These are phyloP conservation scores for Verticillium zaregamsianum DNA, from an alignment of 2,329 filamentous ascomycete species.

Conservation along the genomic window DNA sequence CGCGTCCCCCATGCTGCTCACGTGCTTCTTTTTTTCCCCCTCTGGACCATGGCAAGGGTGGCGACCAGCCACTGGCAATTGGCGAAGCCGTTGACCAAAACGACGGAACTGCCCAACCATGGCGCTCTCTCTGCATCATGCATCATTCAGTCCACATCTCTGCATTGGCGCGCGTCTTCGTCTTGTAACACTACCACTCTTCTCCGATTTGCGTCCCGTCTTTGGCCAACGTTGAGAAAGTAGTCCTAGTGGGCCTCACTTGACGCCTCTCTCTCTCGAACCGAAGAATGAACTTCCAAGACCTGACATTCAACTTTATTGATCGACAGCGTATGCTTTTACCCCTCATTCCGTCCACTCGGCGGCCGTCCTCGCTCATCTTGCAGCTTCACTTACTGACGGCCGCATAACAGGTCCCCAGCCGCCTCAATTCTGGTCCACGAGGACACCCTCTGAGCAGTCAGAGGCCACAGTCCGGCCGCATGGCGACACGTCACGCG, in stretches of 20 bases:
- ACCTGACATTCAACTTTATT: conserved; percentile 2
- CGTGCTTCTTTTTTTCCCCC: not conserved
- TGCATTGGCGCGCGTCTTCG: conserved; percentile 3
- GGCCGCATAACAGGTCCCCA: conserved; percentile 12
- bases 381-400: conserved; percentile 10
- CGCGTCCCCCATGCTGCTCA: not conserved
- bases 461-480: conserved; percentile 14
- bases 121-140: conserved; percentile 2
- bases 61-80: conserved; percentile 4
- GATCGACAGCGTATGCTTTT: conserved; percentile 1
- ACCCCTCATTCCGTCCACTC: not conserved
- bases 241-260: not conserved
- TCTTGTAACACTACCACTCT: not conserved
- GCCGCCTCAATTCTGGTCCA: conserved; percentile 14
- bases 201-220: not conserved
- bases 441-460: conserved; percentile 16
- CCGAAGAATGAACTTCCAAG: conserved; percentile 5
- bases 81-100: conserved; percentile 1
- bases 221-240: not conserved
- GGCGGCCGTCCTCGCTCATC: not conserved
- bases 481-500: conserved; percentile 9
- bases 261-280: not conserved
- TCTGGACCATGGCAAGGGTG: not conserved
- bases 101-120: conserved; percentile 1
- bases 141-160: not conserved